Evolutionary conservation across 192 early-diverging fungal species (phyloP).

Genomic region (Thamnidium elegans): DNA sequence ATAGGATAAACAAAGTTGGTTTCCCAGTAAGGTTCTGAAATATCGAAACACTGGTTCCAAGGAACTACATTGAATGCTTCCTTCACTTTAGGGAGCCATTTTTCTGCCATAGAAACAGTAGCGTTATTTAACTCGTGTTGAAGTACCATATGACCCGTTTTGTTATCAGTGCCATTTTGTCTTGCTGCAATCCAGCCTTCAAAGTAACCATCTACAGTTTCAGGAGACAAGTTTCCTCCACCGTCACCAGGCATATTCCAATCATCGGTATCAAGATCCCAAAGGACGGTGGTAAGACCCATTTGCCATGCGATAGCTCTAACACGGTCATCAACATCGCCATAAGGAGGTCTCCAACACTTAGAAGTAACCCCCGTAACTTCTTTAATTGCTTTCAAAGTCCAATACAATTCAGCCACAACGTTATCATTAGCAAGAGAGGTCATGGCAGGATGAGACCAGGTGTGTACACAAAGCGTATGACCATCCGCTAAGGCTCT

Average conservation of each 20-base stretch:
- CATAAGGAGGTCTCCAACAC: slow-evolving; percentile 54
- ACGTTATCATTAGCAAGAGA: slow-evolving; percentile 44
- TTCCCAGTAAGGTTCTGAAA: slow-evolving; percentile 41
- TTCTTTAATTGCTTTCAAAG: slow-evolving; percentile 44
- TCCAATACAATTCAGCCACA: slow-evolving; percentile 54
- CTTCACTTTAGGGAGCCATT: slow-evolving; percentile 40
- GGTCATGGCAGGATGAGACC: slow-evolving; percentile 58
- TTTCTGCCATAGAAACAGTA: slow-evolving; percentile 43
- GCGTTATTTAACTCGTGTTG: slow-evolving; percentile 44
- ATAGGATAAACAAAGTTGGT: slow-evolving; percentile 30
- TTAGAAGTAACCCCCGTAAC: slow-evolving; percentile 44
- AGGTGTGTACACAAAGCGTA: slow-evolving; percentile 64
- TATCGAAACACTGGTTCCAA: slow-evolving; percentile 32
- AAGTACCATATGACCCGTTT: slow-evolving; percentile 37
- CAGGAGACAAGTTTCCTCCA: slow-evolving; percentile 33
- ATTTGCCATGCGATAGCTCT: slow-evolving; percentile 41
- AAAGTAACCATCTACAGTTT: slow-evolving; percentile 30
- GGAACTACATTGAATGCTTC: slow-evolving; percentile 36
- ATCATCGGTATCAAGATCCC: slow-evolving; percentile 42
- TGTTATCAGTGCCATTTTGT: slow-evolving; percentile 25
- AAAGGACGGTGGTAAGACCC: slow-evolving; percentile 33
- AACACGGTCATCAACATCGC: slow-evolving; percentile 54
- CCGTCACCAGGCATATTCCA: slow-evolving; percentile 43
- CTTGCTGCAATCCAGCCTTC: slow-evolving; percentile 27
- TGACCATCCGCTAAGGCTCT: slow-evolving; percentile 48